Base-by-base conservation (phyloP, 768 basidiomycete species). In the Boletus bicolor region DNA sequence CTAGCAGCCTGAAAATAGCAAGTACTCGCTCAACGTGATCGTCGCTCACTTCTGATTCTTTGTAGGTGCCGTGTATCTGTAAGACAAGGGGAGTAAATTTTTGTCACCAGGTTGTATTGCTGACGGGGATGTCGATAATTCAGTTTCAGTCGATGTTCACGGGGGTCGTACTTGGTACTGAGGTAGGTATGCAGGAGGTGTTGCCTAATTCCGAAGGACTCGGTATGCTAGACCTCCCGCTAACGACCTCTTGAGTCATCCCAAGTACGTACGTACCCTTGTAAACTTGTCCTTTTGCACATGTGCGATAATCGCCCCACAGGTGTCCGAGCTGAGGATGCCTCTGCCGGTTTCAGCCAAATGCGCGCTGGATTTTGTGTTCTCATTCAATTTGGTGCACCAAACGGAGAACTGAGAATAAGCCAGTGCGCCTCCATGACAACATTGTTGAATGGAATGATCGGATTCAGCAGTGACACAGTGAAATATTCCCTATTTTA, bases 271-370 rank as follows among this genome's bases (percentile, higher is more conserved):
- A 3, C 21, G 21, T 24, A 15, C 1, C 32, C 8, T 15, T 3
- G 0, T n/a, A 17, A n/a, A 10, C n/a, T 30, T 26, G n/a, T 4
- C 19, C 1, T 39, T 32, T 7, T 15, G 10, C 5, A 5, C 4
- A 35, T 19, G 12, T 36, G 2, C 6, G 28, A 44, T 12, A 32
- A 9, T 7, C 10, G 35, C 21, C 17, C n/a, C 4, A 10, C 17
- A 61, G 63, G 35, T 7, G 48, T 64, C 35, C 63, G 44, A 2
- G 55, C 44, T n/a, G 54, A 51, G 5, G 28, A 55, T 47, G n/a
- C 64, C 14, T 3, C 19, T 9, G 24, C 21, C 24, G 55, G 55
- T 50, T 37, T 57, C 11, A 24, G 14, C 2, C 49, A 45, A 2
- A 49, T 57, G 7, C 63, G 62, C 5, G 28, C 50, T 28, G 28